These are phyloP conservation scores for Delphinella strobiligena DNA, from an alignment of 2,329 filamentous ascomycete species.

Conservation along the genomic window DNA sequence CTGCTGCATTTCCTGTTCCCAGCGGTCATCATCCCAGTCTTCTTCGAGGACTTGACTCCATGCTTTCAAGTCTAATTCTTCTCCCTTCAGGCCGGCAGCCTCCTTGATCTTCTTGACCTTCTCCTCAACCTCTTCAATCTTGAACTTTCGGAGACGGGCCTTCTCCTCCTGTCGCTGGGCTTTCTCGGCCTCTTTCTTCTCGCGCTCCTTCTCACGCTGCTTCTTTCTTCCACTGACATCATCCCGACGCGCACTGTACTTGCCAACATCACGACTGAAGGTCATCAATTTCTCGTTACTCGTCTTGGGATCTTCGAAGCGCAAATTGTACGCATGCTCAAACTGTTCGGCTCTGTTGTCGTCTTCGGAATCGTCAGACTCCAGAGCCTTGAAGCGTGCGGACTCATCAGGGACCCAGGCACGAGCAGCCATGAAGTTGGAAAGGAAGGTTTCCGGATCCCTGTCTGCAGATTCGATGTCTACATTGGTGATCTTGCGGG, in stretches of 20 bases:
- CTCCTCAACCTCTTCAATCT: constrained; percentile 78
- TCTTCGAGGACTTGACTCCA: constrained; percentile 78
- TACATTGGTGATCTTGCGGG: constrained; percentile 34
- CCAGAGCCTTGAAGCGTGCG: constrained; percentile 65
- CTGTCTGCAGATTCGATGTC: constrained; percentile 70
- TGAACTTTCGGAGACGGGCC: constrained; percentile 71
- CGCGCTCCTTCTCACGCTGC: constrained; percentile 64
- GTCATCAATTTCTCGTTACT: constrained; percentile 80
- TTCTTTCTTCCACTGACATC: constrained; percentile 71
- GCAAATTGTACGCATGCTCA: constrained; percentile 87
- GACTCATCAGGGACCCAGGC: constrained; percentile 69
- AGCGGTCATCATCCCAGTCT: constrained; percentile 77
- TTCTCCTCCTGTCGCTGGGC: constrained; percentile 66
- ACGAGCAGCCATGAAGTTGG: constrained; percentile 84
- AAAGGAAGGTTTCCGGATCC: constrained; percentile 85
- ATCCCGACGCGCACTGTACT: constrained; percentile 75
- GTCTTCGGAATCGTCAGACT: constrained; percentile 79
- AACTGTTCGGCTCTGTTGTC: constrained; percentile 70
- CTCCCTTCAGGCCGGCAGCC: constrained; percentile 64
- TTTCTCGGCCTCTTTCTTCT: constrained; percentile 69
- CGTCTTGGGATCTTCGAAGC: constrained; percentile 84
- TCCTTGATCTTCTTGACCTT: constrained; percentile 83
- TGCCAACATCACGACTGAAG: constrained; percentile 76
- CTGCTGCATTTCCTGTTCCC: constrained; percentile 82
- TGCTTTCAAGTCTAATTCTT: constrained; percentile 56